Evolutionary conservation across 2,329 filamentous ascomycete genomes (phyloP), one percentile per base, ranked within the genome.

Genomic region (Stagonosporopsis cucurbitacearum): DNA sequence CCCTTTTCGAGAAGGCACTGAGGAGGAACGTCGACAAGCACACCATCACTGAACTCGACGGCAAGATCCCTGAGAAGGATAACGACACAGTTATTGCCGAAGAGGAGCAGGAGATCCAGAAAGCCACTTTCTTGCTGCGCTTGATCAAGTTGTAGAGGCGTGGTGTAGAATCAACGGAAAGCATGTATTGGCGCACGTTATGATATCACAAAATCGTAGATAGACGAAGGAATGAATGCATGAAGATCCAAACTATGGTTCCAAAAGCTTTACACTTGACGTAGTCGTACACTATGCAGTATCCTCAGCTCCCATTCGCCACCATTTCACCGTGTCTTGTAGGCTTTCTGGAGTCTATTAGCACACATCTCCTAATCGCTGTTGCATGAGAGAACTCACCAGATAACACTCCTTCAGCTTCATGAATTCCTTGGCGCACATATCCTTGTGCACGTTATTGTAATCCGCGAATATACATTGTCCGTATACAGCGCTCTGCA

Each of bases 381-480:
- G 13, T 32, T 7, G 4, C 6, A 32, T 1, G 17, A 4, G n/a
- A 7, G 28, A 8, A 63, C 84, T 68, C 81, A 96, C 93, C 70
- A 96, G 70, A 71, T 92, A 96, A 72, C 94, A 98, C 64, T 96
- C 83, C 74, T 96, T 96, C 44, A 98, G 75, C 63, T 80, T 86
- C 76, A 95, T 80, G 66, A 99, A 98, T 71, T 97, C 92, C 54
- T 86, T 86, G 4, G 83, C 82, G 71, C 95, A 99, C 81, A 95
- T 95, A 72, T 97, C 91, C 72, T 96, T 96, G 66, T 92, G 85
- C 3, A 96, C 86, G 4, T 92, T 86, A 71, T 94, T 94, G 78
- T 96, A 98, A 72, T 98, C 94, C 35, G 86, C 86, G 46, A 94
- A 84, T 62, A 99, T 88, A 74, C 95, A 99, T 81, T 92, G 93